Percentiles rank a stretch among this genome's conserved stretches.
Conservation (phyloP, 306 rosid genomes). For the Purshia tridentata region DNA sequence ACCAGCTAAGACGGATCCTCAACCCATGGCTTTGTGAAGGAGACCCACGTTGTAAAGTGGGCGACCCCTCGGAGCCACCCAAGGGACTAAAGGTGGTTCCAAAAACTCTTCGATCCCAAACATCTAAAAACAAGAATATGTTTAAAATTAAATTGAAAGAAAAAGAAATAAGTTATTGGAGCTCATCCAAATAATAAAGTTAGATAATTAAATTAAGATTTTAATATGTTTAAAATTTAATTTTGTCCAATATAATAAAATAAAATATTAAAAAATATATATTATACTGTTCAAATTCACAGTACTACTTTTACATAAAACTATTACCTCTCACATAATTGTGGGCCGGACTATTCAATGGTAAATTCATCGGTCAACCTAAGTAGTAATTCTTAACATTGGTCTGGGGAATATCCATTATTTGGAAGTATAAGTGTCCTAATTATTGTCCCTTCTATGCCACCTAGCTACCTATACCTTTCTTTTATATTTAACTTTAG, state of each 20-base stretch:
- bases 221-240: too few relatives aligned
- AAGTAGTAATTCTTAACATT: neutral
- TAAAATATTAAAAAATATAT: too few relatives aligned
- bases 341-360: neutral
- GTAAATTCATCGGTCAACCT: neutral
- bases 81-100: slow-evolving; percentile 1
- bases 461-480: neutral
- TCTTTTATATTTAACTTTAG: neutral
- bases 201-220: too few relatives aligned
- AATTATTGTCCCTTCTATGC: neutral
- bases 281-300: too few relatives aligned
- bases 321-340: too few relatives aligned
- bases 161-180: too few relatives aligned
- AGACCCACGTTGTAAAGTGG: slow-evolving; percentile 27
- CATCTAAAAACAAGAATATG: too few relatives aligned
- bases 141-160: too few relatives aligned
- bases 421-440: slow-evolving; percentile 14
- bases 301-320: too few relatives aligned
- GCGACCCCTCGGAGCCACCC: neutral
- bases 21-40: neutral
- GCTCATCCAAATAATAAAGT: too few relatives aligned
- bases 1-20: slow-evolving; percentile 25
- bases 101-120: too few relatives aligned
- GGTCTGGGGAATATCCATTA: slow-evolving; percentile 7
- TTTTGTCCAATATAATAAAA: too few relatives aligned